These are phyloP conservation scores for Ophiocordyceps camponoti-leonardi DNA, from an alignment of 2,329 filamentous ascomycete species.

Conservation along the genomic window DNA sequence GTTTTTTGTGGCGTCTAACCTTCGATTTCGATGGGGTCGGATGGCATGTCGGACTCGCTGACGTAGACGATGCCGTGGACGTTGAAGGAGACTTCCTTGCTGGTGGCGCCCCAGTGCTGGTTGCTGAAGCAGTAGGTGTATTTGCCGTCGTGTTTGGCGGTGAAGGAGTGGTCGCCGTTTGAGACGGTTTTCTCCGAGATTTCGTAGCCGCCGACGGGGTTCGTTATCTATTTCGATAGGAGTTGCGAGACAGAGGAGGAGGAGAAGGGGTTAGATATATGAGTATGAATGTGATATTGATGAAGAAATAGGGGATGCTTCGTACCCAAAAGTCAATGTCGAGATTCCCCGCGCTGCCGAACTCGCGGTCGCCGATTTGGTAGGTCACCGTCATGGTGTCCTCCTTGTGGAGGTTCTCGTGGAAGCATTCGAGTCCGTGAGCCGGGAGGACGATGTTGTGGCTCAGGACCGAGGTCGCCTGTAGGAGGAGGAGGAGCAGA, in stretches of 20 bases:
- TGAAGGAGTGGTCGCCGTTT: constrained; percentile 87
- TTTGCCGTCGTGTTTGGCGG: constrained; percentile 68
- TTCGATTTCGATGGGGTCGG: constrained; percentile 83
- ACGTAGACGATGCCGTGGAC: constrained; percentile 98
- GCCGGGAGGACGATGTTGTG: constrained; percentile 94
- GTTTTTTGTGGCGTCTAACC: constrained; percentile 30
- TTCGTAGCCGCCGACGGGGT: constrained; percentile 59
- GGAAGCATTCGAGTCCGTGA: constrained; percentile 94
- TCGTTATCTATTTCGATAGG: constrained; percentile 43
- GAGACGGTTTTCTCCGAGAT: constrained; percentile 67
- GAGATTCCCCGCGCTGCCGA: constrained; percentile 82
- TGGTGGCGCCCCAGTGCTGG: constrained; percentile 90
- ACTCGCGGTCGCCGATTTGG: constrained; percentile 93
- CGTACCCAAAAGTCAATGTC: constrained; percentile 97
- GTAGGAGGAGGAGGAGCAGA: too few relatives aligned
- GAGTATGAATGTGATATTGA: too few relatives aligned
- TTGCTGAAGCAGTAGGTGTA: constrained; percentile 98
- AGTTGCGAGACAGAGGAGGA: too few relatives aligned
- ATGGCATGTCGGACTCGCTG: constrained; percentile 64
- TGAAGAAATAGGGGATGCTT: too few relatives aligned
- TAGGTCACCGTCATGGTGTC: constrained; percentile 98
- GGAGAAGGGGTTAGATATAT: too few relatives aligned
- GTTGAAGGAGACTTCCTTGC: constrained; percentile 98
- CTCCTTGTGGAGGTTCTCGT: constrained; percentile 79
- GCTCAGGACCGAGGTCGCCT: neutral